Conservation (phyloP, 2,329 filamentous ascomycete genomes). For the Triangularia verruculosa region DNA sequence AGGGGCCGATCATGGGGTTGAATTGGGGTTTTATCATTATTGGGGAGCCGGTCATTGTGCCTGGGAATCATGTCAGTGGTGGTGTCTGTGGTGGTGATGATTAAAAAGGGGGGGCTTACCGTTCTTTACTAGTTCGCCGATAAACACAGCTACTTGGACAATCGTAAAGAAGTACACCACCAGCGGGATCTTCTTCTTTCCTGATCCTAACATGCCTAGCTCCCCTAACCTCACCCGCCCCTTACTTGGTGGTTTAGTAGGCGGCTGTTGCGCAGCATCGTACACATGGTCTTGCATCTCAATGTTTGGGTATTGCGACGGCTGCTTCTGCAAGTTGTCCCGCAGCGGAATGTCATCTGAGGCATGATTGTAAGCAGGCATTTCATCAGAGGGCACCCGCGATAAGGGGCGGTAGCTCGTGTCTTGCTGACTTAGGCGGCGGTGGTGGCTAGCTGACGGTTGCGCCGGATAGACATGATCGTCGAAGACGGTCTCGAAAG, state of each 20-base stretch:
- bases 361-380: conserved; percentile 32
- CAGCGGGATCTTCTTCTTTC: conserved; percentile 65
- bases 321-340: conserved; percentile 35
- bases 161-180: conserved; percentile 77
- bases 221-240: conserved; percentile 54
- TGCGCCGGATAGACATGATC: conserved; percentile 61
- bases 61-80: conserved; percentile 39
- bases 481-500: conserved; percentile 66
- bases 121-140: conserved; percentile 82
- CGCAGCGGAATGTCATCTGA: conserved; percentile 58
- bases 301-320: conserved; percentile 37
- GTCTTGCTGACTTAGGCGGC: conserved; percentile 50
- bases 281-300: conserved; percentile 59
- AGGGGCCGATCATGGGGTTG: conserved; percentile 97
- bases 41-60: conserved; percentile 70
- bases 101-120: conserved; percentile 48
- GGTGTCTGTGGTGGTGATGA: conserved; percentile 1
- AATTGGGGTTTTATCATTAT: conserved; percentile 80
- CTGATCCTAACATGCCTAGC: conserved; percentile 56
- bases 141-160: conserved; percentile 80
- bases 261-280: conserved; percentile 43
- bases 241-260: conserved; percentile 38
- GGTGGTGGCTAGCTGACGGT: conserved; percentile 37
- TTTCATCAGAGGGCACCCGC: conserved; percentile 38
- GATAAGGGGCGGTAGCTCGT: conserved; percentile 55